Percentiles rank a stretch among this genome's conserved stretches.
Evolutionary conservation across 306 rosid species (phyloP).

Genomic region (Lablab purpureus): DNA sequence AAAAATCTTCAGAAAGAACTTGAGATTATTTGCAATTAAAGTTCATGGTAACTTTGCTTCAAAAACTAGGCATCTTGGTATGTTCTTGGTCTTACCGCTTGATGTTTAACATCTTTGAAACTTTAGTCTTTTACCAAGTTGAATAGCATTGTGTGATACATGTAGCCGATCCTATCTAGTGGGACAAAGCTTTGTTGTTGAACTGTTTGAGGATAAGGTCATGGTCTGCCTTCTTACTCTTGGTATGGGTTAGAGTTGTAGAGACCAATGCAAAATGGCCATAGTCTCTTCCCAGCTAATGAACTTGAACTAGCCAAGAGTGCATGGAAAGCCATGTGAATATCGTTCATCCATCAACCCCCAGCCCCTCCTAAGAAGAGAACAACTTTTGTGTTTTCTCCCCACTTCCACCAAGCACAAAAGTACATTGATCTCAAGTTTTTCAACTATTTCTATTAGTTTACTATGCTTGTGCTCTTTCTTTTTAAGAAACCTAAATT

Average conservation of each 20-base stretch:
- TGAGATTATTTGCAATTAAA: slow-evolving; percentile 21
- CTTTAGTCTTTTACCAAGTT: background rate
- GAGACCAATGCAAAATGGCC: slow-evolving; percentile 14
- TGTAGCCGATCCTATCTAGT: background rate
- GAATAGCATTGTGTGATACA: background rate
- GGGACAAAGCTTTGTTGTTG: background rate
- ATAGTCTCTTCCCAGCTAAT: background rate
- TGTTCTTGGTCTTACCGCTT: slow-evolving; percentile 34
- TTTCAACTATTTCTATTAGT: slow-evolving; percentile 28
- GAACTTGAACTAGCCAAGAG: slow-evolving; percentile 25
- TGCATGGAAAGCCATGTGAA: slow-evolving; percentile 17
- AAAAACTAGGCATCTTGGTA: slow-evolving; percentile 8
- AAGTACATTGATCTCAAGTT: slow-evolving; percentile 15
- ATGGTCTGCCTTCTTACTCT: slow-evolving; percentile 4
- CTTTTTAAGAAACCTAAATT: slow-evolving; percentile 21
- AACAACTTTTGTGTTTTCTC: background rate
- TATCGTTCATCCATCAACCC: background rate
- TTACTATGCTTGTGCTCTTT: slow-evolving; percentile 12
- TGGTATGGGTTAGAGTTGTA: slow-evolving; percentile 12
- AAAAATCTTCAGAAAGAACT: slow-evolving; percentile 21
- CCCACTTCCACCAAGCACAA: slow-evolving; percentile 2
- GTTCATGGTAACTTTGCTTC: slow-evolving; percentile 23
- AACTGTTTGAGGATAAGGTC: slow-evolving; percentile 16
- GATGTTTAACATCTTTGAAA: background rate
- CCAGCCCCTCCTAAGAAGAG: slow-evolving; percentile 13